phyloP scores from a whole-genome alignment of 352 stramenopile species.

The Globisporangium uncinulatum region DNA sequence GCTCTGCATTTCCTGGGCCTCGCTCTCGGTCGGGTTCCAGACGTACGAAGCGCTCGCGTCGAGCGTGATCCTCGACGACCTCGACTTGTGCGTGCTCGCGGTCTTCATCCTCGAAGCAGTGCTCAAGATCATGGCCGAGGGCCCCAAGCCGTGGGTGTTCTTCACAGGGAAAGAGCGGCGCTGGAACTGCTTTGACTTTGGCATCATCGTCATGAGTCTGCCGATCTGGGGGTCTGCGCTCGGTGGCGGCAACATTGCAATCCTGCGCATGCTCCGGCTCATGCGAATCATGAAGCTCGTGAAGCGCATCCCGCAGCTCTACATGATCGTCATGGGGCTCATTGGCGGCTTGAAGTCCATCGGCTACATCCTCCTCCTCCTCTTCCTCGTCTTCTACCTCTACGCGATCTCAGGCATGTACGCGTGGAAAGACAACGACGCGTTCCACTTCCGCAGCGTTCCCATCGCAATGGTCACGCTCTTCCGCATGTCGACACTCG shows the following conservation, averaged over 20 bases:
- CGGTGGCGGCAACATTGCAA: slow-evolving; percentile 65
- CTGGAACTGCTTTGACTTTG: slow-evolving; percentile 85
- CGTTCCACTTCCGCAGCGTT: slow-evolving; percentile 77
- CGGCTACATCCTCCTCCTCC: slow-evolving; percentile 85
- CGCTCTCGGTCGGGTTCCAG: slow-evolving; percentile 74
- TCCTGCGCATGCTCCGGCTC: slow-evolving; percentile 82
- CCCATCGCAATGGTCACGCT: slow-evolving; percentile 82
- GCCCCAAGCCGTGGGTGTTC: slow-evolving; percentile 61
- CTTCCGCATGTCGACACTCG: slow-evolving; percentile 75
- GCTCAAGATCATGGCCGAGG: slow-evolving; percentile 79
- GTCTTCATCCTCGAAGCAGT: slow-evolving; percentile 74
- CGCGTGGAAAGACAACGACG: slow-evolving; percentile 83
- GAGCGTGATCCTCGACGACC: slow-evolving; percentile 40
- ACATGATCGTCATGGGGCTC: slow-evolving; percentile 89
- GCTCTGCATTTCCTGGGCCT: slow-evolving; percentile 75
- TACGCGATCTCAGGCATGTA: slow-evolving; percentile 91
- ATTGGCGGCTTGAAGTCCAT: slow-evolving; percentile 86
- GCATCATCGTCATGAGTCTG: slow-evolving; percentile 79
- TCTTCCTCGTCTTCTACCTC: slow-evolving; percentile 87
- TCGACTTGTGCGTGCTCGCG: slow-evolving; percentile 61
- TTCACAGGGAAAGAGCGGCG: slow-evolving; percentile 69
- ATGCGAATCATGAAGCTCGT: slow-evolving; percentile 90
- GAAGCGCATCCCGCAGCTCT: slow-evolving; percentile 85
- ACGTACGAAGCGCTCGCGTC: slow-evolving; percentile 51
- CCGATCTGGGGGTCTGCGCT: slow-evolving; percentile 59